Evolutionary conservation across 441 rosid species (phyloP).

Genomic region (Brassica balearica): DNA sequence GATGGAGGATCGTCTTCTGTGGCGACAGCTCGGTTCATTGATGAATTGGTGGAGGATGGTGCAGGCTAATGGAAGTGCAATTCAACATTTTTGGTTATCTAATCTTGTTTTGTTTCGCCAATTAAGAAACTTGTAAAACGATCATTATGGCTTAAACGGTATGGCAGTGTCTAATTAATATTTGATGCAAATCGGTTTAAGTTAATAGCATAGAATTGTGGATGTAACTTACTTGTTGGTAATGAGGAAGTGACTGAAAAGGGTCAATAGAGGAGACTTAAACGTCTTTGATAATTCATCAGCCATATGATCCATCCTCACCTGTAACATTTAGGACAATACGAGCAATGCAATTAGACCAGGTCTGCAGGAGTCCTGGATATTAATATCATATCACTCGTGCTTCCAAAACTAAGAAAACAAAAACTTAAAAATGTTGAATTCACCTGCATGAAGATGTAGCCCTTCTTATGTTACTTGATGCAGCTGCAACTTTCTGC

Average conservation of each 20-base stretch:
- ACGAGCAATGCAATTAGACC: neutral
- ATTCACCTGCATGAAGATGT: constrained; percentile 76
- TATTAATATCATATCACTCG: neutral
- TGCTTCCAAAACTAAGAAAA: neutral
- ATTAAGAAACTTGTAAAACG: neutral
- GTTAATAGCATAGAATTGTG: too few relatives aligned
- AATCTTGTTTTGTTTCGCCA: neutral
- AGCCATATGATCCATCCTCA: constrained; percentile 68
- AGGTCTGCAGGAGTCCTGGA: neutral
- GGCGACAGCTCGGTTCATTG: constrained; percentile 43
- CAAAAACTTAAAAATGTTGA: neutral
- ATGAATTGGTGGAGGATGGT: constrained; percentile 44
- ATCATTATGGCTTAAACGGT: neutral
- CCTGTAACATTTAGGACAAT: constrained; percentile 49
- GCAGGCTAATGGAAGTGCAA: neutral
- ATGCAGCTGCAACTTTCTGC: constrained; percentile 84
- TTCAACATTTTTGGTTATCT: neutral
- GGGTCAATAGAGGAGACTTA: constrained; percentile 44
- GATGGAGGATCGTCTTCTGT: constrained; percentile 52
- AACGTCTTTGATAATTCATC: too few relatives aligned
- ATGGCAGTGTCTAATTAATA: neutral
- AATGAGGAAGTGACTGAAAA: constrained; percentile 89
- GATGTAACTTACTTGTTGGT: constrained; percentile 70
- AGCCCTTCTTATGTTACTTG: constrained; percentile 92
- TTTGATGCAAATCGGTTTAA: neutral